Conservation (phyloP, 306 rosid species). For the Cucurbita argyrosperma region DNA sequence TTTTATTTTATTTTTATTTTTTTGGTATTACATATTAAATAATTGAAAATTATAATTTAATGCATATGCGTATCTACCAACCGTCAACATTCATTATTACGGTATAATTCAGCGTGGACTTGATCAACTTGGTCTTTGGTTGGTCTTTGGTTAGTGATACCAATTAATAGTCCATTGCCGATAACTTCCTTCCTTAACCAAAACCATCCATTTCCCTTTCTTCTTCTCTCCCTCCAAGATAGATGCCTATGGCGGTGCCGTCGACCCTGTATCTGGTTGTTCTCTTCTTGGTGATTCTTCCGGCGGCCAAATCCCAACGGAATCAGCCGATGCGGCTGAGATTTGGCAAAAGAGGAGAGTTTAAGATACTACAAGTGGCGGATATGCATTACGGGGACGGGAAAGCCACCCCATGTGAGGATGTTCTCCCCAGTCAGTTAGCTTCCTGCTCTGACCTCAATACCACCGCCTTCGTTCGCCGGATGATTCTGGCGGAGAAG, state of each 20-base stretch:
- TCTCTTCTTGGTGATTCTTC: background rate
- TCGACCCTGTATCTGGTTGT: background rate
- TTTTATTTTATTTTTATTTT: no score
- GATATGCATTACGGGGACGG: constrained; percentile 92
- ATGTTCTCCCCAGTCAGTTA: constrained; percentile 47
- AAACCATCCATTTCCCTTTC: background rate
- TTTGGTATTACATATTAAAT: no score
- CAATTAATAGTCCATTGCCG: background rate
- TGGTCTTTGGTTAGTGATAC: background rate
- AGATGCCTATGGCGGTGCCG: background rate
- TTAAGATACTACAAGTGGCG: constrained; percentile 88
- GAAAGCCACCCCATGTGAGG: constrained; percentile 38
- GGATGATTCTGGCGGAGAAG: constrained; percentile 87
- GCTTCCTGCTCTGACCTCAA: constrained; percentile 72
- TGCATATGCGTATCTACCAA: background rate
- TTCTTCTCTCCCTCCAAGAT: background rate
- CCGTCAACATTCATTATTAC: background rate
- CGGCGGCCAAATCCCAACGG: constrained; percentile 1
- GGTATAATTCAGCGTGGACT: background rate
- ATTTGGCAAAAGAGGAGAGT: constrained; percentile 48
- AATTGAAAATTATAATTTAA: no score
- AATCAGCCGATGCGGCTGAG: constrained; percentile 23
- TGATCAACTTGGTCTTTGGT: background rate
- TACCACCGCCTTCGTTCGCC: constrained; percentile 46
- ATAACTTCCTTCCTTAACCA: no score